phyloP scores from a whole-genome alignment of 306 rosid species.

The Benincasa hispida region DNA sequence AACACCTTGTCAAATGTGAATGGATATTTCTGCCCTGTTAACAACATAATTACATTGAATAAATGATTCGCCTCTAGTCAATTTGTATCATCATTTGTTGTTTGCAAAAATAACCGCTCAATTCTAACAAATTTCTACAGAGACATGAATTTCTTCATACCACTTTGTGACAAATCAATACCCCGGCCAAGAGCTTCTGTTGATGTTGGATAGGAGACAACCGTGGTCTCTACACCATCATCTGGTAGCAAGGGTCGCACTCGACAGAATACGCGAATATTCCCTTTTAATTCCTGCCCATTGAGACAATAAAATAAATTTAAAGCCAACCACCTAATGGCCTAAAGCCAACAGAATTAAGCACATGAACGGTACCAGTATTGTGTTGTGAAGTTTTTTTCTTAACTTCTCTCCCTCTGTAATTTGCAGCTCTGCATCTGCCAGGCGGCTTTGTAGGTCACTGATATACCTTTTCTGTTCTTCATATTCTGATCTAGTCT shows the following conservation, averaged over 20 bases:
- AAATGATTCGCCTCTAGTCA: neutral
- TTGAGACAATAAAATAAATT: conserved; percentile 8
- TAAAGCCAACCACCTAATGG: neutral
- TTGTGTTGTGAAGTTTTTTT: conserved; percentile 75
- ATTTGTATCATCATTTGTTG: neutral
- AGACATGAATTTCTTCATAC: conserved; percentile 19
- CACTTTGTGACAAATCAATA: conserved; percentile 66
- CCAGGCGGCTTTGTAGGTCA: conserved; percentile 49
- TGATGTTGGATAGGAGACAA: conserved; percentile 64
- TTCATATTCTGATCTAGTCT: conserved; percentile 43
- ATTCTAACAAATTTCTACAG: neutral
- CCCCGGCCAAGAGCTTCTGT: conserved; percentile 76
- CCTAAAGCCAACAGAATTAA: neutral
- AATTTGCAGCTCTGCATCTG: conserved; percentile 53
- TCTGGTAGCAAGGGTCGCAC: conserved; percentile 86
- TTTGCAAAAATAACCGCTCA: neutral
- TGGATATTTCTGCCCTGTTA: conserved; percentile 63
- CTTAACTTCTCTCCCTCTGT: conserved; percentile 71
- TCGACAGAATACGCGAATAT: conserved; percentile 89
- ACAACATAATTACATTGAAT: neutral
- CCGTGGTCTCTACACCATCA: conserved; percentile 44
- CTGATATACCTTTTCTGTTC: conserved; percentile 35
- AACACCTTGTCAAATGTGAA: conserved; percentile 96
- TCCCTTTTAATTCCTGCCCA: conserved; percentile 79
- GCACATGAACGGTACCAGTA: conserved; percentile 39